A percentile compares a stretch with the other conserved stretches of the same genome.
These are phyloP conservation scores for Diaporthe ampelina DNA, from an alignment of 2,329 filamentous ascomycete genomes.

Conservation along the genomic window DNA sequence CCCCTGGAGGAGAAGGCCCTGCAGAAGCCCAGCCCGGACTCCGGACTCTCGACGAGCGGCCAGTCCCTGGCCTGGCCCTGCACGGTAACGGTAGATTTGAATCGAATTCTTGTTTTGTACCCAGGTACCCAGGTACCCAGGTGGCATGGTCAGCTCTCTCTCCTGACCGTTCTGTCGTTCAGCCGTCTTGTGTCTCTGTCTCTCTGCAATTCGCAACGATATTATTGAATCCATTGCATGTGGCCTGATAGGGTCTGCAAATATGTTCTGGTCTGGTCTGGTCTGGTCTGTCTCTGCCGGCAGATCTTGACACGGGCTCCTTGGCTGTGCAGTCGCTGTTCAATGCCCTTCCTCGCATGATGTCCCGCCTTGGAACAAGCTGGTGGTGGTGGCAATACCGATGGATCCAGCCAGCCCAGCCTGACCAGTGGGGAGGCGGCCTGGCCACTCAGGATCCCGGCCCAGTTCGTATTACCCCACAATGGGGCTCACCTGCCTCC, in stretches of 20 bases:
- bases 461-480: conserved; percentile 30
- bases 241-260: background rate
- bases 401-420: conserved; percentile 9
- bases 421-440: conserved; percentile 4
- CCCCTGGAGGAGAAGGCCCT: background rate
- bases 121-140: too few relatives aligned
- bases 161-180: background rate
- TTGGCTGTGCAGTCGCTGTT: conserved; percentile 3
- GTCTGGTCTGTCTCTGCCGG: conserved; percentile 1
- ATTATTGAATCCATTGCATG: background rate
- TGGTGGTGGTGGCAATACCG: conserved; percentile 11
- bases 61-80: background rate
- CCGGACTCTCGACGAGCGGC: conserved; percentile 13
- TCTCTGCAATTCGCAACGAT: background rate
- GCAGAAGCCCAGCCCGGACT: conserved; percentile 28
- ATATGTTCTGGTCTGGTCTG: background rate
- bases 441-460: conserved; percentile 29
- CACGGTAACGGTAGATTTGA: too few relatives aligned
- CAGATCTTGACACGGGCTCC: conserved; percentile 1
- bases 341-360: conserved; percentile 18
- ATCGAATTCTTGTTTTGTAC: background rate
- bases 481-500: conserved; percentile 23
- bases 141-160: background rate
- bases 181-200: background rate
- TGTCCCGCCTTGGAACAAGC: conserved; percentile 16